These are phyloP conservation scores for Sapria himalayana DNA, from an alignment of 345 rosid genomes.

Conservation along the genomic window DNA sequence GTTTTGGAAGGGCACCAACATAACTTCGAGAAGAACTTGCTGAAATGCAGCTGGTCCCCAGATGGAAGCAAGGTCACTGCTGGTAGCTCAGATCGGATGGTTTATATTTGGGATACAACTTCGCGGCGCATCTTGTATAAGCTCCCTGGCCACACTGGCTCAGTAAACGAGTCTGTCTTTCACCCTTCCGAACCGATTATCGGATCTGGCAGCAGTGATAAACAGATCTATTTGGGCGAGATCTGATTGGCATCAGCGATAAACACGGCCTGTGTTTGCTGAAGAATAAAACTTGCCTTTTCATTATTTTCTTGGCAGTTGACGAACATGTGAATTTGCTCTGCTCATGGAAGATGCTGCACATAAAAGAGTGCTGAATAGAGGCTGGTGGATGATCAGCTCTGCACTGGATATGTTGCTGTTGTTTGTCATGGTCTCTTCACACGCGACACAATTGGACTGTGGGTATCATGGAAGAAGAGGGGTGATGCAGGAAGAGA, in stretches of 20 bases:
- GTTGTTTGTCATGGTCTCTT: too few relatives aligned
- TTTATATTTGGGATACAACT: slow-evolving; percentile 89
- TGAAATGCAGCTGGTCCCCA: slow-evolving; percentile 83
- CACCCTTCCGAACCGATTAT: slow-evolving; percentile 79
- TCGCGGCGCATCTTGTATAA: slow-evolving; percentile 63
- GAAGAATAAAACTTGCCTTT: too few relatives aligned
- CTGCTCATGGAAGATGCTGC: too few relatives aligned
- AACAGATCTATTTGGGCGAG: slow-evolving; percentile 82
- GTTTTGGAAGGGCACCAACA: slow-evolving; percentile 86
- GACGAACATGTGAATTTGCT: too few relatives aligned
- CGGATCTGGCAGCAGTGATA: slow-evolving; percentile 92
- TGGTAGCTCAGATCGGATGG: slow-evolving; percentile 94
- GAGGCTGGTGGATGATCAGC: too few relatives aligned
- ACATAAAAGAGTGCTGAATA: too few relatives aligned
- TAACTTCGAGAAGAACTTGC: slow-evolving; percentile 81
- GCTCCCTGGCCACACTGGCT: slow-evolving; percentile 93
- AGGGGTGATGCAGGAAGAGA: too few relatives aligned
- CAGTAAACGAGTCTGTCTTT: slow-evolving; percentile 69
- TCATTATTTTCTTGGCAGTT: too few relatives aligned
- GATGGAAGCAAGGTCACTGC: slow-evolving; percentile 95
- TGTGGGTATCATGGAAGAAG: too few relatives aligned
- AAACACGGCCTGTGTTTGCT: too few relatives aligned
- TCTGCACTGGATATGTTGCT: too few relatives aligned
- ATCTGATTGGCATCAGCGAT: slow-evolving; percentile 31
- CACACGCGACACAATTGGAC: too few relatives aligned